Percentiles rank a stretch among this genome's conserved stretches.
Evolutionary conservation across 1,139 yeast species (phyloP).

Genomic region (Suhomyces taliae): DNA sequence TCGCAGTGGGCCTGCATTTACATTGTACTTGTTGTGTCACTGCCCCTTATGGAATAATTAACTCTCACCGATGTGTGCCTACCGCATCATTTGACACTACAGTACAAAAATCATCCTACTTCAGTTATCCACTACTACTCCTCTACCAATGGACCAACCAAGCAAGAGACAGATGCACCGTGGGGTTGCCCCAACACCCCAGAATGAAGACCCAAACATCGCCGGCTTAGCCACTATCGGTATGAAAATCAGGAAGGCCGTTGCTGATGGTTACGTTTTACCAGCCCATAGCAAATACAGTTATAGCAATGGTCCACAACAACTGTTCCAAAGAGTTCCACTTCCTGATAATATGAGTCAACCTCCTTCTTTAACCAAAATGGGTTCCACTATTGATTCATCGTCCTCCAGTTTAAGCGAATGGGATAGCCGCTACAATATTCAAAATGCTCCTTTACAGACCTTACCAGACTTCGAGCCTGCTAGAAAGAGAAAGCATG

Average conservation of each 20-base stretch:
- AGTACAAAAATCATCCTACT: background rate
- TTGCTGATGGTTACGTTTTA: slow-evolving; percentile 57
- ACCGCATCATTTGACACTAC: too few relatives aligned
- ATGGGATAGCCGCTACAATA: slow-evolving; percentile 38
- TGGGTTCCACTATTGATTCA: slow-evolving; percentile 44
- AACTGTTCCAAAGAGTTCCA: slow-evolving; percentile 44
- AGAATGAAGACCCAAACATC: slow-evolving; percentile 21
- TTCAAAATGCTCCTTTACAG: slow-evolving; percentile 15
- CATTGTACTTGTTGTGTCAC: too few relatives aligned
- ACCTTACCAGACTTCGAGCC: slow-evolving; percentile 9
- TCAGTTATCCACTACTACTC: background rate
- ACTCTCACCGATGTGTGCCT: too few relatives aligned
- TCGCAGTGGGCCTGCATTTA: too few relatives aligned
- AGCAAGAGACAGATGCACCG: slow-evolving; percentile 24
- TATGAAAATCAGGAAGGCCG: slow-evolving; percentile 69
- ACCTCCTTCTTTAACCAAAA: slow-evolving; percentile 42
- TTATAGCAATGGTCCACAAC: slow-evolving; percentile 1
- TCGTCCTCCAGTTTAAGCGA: slow-evolving; percentile 44
- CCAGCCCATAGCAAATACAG: slow-evolving; percentile 15
- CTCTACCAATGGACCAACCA: slow-evolving; percentile 5
- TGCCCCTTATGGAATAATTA: too few relatives aligned
- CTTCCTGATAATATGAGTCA: slow-evolving; percentile 47
- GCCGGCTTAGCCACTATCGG: slow-evolving; percentile 55
- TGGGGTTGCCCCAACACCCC: slow-evolving; percentile 13
- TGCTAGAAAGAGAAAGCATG: slow-evolving; percentile 39